These are phyloP conservation scores for Mortierella alpina DNA, from an alignment of 192 early-diverging fungal species.

Conservation along the genomic window DNA sequence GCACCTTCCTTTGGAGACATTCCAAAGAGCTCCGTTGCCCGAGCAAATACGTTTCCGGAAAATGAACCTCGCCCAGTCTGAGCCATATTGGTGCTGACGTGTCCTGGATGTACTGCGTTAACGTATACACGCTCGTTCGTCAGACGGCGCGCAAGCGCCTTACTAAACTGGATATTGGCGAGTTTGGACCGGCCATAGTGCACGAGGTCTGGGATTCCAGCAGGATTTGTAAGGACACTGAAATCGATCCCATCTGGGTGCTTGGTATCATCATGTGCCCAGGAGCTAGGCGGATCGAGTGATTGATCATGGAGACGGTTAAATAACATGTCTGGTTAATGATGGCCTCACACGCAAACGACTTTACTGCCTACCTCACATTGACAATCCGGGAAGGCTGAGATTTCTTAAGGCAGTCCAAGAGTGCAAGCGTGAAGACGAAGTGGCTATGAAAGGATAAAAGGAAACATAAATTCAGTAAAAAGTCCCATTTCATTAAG, in stretches of 20 bases:
- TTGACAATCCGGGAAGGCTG: slow-evolving; percentile 47
- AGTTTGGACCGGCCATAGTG: slow-evolving; percentile 65
- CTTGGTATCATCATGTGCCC: slow-evolving; percentile 4
- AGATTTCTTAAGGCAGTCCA: slow-evolving; percentile 39
- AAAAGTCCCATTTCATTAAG: too few species aligned
- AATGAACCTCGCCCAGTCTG: too few species aligned
- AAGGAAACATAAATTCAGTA: too few species aligned
- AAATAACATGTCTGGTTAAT: background rate
- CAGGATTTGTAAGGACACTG: too few species aligned
- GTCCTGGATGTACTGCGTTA: slow-evolving; percentile 50
- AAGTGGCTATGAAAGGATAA: slow-evolving; percentile 10
- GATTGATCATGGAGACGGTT: background rate
- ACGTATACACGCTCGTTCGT: slow-evolving; percentile 38
- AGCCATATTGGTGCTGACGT: slow-evolving; percentile 17
- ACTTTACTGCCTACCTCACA: slow-evolving; percentile 5
- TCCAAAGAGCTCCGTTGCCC: background rate
- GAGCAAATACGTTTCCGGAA: too few species aligned
- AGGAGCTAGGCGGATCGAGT: slow-evolving; percentile 9
- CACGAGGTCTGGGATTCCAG: background rate
- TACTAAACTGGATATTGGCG: slow-evolving; percentile 59
- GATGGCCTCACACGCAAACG: background rate
- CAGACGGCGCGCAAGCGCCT: slow-evolving; percentile 19
- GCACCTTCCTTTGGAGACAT: slow-evolving; percentile 44
- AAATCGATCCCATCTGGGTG: slow-evolving; percentile 4
- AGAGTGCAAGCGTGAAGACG: slow-evolving; percentile 44